These are phyloP conservation scores for Coleophoma eucalyptorum DNA, from an alignment of 2,329 filamentous ascomycete genomes.

Conservation along the genomic window DNA sequence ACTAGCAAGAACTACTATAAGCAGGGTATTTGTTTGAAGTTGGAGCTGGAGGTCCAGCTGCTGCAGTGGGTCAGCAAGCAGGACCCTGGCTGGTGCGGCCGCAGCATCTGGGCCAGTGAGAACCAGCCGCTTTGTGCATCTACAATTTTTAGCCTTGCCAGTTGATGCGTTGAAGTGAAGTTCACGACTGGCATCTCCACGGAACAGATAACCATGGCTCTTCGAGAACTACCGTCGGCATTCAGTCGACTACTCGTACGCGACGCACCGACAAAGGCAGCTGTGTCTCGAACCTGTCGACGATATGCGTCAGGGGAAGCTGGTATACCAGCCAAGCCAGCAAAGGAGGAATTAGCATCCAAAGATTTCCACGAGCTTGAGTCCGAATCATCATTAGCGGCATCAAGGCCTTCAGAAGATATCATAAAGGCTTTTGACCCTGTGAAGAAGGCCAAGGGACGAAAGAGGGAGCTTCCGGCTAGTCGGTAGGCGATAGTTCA, in stretches of 20 bases:
- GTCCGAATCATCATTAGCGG: slow-evolving; percentile 36
- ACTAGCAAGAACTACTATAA: too few species aligned
- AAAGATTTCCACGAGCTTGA: slow-evolving; percentile 39
- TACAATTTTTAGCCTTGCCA: not conserved
- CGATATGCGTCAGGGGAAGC: slow-evolving; percentile 25
- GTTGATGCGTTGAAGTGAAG: slow-evolving; percentile 4
- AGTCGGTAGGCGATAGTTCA: slow-evolving; percentile 29
- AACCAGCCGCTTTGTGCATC: not conserved
- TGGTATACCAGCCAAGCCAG: slow-evolving; percentile 5
- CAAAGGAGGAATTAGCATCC: slow-evolving; percentile 11
- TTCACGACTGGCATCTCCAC: slow-evolving; percentile 4
- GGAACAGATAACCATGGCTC: slow-evolving; percentile 21
- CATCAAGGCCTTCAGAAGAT: slow-evolving; percentile 28
- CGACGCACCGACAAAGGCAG: slow-evolving; percentile 13
- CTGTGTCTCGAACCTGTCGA: slow-evolving; percentile 10
- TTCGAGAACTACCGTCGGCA: slow-evolving; percentile 25
- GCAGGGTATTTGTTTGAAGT: too few species aligned
- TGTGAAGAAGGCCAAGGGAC: slow-evolving; percentile 36
- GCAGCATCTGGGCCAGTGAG: not conserved
- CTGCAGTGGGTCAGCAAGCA: not conserved
- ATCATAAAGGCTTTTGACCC: slow-evolving; percentile 42
- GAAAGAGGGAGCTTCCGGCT: slow-evolving; percentile 31
- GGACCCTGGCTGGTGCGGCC: slow-evolving; percentile 3
- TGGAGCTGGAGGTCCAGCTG: too few species aligned
- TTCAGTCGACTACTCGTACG: slow-evolving; percentile 20